phyloP scores from a whole-genome alignment of 2,329 filamentous ascomycete species.

The Fusarium keratoplasticum region DNA sequence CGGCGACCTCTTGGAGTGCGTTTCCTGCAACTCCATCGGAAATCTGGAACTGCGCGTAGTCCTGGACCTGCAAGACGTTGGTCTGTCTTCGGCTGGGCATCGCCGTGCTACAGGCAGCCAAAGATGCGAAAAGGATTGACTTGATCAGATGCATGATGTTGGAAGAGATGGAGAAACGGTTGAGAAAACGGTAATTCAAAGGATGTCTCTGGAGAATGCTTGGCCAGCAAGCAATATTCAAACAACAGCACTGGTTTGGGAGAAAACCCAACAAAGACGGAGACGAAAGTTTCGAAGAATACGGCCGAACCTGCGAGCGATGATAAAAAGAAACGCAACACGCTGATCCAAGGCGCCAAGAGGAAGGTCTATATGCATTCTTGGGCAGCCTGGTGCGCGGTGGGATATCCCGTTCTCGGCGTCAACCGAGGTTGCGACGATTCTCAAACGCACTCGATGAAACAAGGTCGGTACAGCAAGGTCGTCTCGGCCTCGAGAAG shows the following conservation, averaged over 20 bases:
- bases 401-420: not conserved
- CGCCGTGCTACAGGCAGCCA: not conserved
- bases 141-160: constrained; percentile 4
- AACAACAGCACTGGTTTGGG: constrained; percentile 16
- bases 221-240: constrained; percentile 37
- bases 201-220: not conserved
- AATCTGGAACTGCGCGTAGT: constrained; percentile 55
- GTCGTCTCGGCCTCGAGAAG: not conserved
- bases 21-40: constrained; percentile 64
- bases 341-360: not conserved
- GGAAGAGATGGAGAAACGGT: not conserved
- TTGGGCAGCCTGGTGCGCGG: not conserved
- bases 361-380: not conserved
- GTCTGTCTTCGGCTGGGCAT: not conserved
- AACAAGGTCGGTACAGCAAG: not conserved
- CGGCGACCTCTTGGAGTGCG: constrained; percentile 64
- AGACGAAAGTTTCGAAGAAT: not conserved
- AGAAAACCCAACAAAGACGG: not conserved
- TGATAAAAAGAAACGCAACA: not conserved
- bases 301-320: not conserved
- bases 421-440: not conserved
- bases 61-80: constrained; percentile 18
- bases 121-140: not conserved
- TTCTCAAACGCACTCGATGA: not conserved
- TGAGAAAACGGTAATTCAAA: not conserved